Evolutionary conservation across 2,329 filamentous ascomycete genomes (phyloP).

Genomic region (Gaeumannomyces tritici): DNA sequence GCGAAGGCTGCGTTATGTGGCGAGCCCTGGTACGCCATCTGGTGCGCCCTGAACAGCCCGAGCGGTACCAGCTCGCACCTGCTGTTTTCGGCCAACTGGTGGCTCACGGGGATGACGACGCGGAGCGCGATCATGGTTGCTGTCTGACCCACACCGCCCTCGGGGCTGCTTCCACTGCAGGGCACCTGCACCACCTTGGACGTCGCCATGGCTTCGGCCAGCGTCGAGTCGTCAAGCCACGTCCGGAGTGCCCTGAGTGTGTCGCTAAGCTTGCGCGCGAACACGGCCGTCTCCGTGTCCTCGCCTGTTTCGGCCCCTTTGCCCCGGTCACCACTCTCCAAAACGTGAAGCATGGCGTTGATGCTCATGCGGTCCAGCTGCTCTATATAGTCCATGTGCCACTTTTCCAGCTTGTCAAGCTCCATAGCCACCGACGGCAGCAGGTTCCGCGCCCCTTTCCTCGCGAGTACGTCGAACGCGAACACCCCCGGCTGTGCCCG

Average conservation of each 20-base stretch:
- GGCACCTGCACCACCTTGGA: slow-evolving; percentile 32
- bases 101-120: slow-evolving; percentile 34
- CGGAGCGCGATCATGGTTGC: slow-evolving; percentile 31
- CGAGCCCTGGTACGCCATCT: slow-evolving; percentile 7
- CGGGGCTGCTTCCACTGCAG: slow-evolving; percentile 16
- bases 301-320: slow-evolving; percentile 16
- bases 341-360: slow-evolving; percentile 24
- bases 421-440: slow-evolving; percentile 49
- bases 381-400: slow-evolving; percentile 44
- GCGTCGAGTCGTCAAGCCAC: slow-evolving; percentile 32
- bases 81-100: slow-evolving; percentile 31
- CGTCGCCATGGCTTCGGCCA: slow-evolving; percentile 35
- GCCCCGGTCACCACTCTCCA: slow-evolving; percentile 21
- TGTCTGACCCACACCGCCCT: slow-evolving; percentile 14
- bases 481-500: slow-evolving; percentile 38
- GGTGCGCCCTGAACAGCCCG: slow-evolving; percentile 35
- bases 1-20: slow-evolving; percentile 7
- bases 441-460: slow-evolving; percentile 44
- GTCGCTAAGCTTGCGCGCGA: slow-evolving; percentile 33
- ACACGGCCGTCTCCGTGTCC: slow-evolving; percentile 28
- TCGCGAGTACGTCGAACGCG: slow-evolving; percentile 56
- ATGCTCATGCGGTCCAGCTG: slow-evolving; percentile 37
- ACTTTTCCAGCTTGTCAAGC: slow-evolving; percentile 44
- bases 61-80: slow-evolving; percentile 38
- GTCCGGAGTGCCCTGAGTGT: slow-evolving; percentile 29